phyloP scores from a whole-genome alignment of 2,329 filamentous ascomycete genomes.

The Fusarium chuoi region DNA sequence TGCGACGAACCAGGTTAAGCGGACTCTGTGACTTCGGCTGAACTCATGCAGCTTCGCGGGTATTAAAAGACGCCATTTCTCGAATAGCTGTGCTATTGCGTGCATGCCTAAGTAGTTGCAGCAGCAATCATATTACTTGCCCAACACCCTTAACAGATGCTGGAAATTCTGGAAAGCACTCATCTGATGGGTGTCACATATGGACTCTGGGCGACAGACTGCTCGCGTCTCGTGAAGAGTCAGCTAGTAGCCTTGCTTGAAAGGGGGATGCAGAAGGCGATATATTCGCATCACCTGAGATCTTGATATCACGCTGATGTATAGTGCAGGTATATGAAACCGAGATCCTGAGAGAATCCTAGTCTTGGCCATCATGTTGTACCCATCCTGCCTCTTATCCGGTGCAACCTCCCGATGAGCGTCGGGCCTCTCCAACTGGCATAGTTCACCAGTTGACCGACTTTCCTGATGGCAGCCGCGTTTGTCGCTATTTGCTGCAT shows the following conservation, averaged over 20 bases:
- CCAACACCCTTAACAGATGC: neutral
- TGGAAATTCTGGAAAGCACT: slow-evolving; percentile 13
- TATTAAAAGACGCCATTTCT: slow-evolving; percentile 11
- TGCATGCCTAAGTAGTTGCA: slow-evolving; percentile 30
- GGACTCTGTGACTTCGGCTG: slow-evolving; percentile 15
- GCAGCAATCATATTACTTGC: slow-evolving; percentile 11
- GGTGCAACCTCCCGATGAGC: slow-evolving; percentile 30
- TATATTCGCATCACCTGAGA: neutral
- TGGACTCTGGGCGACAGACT: neutral
- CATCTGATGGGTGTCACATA: slow-evolving; percentile 10
- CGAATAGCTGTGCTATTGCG: slow-evolving; percentile 14
- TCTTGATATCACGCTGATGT: neutral
- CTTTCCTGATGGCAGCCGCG: slow-evolving; percentile 13
- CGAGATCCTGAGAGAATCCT: neutral
- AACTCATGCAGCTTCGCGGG: slow-evolving; percentile 27
- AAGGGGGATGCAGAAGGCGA: neutral
- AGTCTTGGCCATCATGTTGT: neutral
- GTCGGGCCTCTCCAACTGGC: slow-evolving; percentile 14
- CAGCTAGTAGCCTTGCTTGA: slow-evolving; percentile 21
- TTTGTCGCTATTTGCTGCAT: slow-evolving; percentile 15
- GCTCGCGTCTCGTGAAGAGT: neutral
- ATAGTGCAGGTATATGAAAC: neutral
- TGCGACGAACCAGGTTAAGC: slow-evolving; percentile 8
- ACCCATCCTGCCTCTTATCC: slow-evolving; percentile 5
- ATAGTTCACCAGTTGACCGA: slow-evolving; percentile 20